A percentile compares a stretch with the other conserved stretches of the same genome.
phyloP scores from a whole-genome alignment of 2,329 filamentous ascomycete genomes.

The Fusarium sp. region DNA sequence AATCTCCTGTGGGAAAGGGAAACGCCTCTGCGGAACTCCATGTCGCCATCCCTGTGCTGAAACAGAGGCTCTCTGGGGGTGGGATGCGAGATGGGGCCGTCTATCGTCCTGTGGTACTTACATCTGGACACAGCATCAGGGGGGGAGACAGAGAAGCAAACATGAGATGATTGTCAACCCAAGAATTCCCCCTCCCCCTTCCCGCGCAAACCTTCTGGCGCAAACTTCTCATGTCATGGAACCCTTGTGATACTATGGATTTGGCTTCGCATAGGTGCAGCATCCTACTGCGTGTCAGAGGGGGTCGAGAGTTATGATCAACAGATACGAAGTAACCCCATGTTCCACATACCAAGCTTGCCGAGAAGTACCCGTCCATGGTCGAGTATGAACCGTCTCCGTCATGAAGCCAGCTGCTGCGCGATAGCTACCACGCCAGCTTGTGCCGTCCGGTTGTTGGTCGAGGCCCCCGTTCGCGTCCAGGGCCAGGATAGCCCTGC shows the following conservation, averaged over 20 bases:
- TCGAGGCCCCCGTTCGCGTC: conserved; percentile 9
- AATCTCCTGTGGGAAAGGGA: conserved; percentile 28
- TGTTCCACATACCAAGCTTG: conserved; percentile 29
- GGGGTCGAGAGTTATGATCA: conserved; percentile 13
- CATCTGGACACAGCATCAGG: conserved; percentile 32
- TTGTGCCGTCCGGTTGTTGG: conserved; percentile 23
- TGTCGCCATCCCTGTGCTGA: conserved; percentile 45
- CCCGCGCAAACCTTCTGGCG: conserved; percentile 20
- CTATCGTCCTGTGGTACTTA: conserved; percentile 32
- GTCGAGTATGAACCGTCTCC: conserved; percentile 3
- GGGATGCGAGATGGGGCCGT: conserved; percentile 32
- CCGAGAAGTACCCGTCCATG: conserved; percentile 4
- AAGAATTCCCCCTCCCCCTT: conserved; percentile 1
- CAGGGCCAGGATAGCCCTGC: conserved; percentile 28
- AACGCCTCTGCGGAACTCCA: conserved; percentile 24
- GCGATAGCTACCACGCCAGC: conserved; percentile 4
- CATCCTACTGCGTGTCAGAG: no score
- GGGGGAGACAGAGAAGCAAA: conserved; percentile 25
- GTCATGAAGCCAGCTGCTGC: conserved; percentile 14
- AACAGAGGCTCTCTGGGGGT: conserved; percentile 47
- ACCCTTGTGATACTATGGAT: no score
- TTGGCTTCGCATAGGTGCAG: not conserved
- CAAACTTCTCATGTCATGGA: conserved; percentile 23
- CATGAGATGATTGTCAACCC: conserved; percentile 27
- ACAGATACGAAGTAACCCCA: conserved; percentile 27